Evolutionary conservation across 2,329 filamentous ascomycete genomes (phyloP).

Genomic region (Pleomassaria siparia): DNA sequence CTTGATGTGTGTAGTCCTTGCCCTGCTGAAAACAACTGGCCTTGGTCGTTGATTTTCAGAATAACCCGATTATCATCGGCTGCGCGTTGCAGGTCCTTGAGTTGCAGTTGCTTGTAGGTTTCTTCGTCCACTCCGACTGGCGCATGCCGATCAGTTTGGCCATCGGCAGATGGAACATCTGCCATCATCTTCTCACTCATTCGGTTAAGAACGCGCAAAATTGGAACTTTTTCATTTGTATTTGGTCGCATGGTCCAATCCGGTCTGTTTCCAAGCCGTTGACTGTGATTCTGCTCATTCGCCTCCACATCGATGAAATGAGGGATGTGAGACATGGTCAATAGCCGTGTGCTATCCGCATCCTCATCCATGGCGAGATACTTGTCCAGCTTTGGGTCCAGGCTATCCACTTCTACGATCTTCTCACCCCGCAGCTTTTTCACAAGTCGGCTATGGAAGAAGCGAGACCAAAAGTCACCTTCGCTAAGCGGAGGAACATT

Average conservation of each 20-base stretch:
- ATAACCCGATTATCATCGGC: slow-evolving; percentile 75
- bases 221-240: slow-evolving; percentile 75
- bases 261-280: slow-evolving; percentile 81
- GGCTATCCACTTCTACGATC: slow-evolving; percentile 73
- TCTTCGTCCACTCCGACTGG: slow-evolving; percentile 70
- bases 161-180: slow-evolving; percentile 77
- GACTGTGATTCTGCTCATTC: slow-evolving; percentile 93
- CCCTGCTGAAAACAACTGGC: slow-evolving; percentile 69
- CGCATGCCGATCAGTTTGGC: slow-evolving; percentile 58
- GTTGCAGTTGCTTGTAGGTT: slow-evolving; percentile 71
- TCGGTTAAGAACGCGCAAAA: slow-evolving; percentile 84
- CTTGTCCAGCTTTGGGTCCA: slow-evolving; percentile 79
- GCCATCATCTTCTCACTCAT: slow-evolving; percentile 93
- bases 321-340: slow-evolving; percentile 68
- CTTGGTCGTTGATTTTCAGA: slow-evolving; percentile 86
- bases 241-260: slow-evolving; percentile 86
- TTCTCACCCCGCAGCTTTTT: slow-evolving; percentile 92
- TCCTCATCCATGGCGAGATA: slow-evolving; percentile 76
- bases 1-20: slow-evolving; percentile 47
- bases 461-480: slow-evolving; percentile 86
- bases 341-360: slow-evolving; percentile 46
- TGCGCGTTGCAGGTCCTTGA: slow-evolving; percentile 78
- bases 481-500: slow-evolving; percentile 77
- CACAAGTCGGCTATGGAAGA: slow-evolving; percentile 87
- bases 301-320: slow-evolving; percentile 90